A percentile compares a stretch with the other conserved stretches of the same genome.
Evolutionary conservation across 2,329 filamentous ascomycete genomes (phyloP).

Genomic region (Aotearoamyces nothofagi): DNA sequence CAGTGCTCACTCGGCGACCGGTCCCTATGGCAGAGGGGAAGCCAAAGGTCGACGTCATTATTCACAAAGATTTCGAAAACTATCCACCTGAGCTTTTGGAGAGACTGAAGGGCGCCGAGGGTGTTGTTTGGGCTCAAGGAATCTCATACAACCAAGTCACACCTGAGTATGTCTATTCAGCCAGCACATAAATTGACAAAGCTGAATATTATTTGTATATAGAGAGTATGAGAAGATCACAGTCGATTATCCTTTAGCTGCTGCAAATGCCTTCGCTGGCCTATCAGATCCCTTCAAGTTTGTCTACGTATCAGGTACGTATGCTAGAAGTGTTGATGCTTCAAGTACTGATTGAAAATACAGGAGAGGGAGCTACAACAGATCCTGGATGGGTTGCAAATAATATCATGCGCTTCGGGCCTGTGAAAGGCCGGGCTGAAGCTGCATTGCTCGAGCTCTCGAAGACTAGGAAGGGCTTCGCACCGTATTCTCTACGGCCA

Average conservation of each 20-base stretch:
- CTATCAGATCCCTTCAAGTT: slow-evolving; percentile 47
- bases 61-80: slow-evolving; percentile 48
- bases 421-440: slow-evolving; percentile 56
- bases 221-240: slow-evolving; percentile 55
- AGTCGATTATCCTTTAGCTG: slow-evolving; percentile 46
- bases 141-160: slow-evolving; percentile 43
- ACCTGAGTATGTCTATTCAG: slow-evolving; percentile 43
- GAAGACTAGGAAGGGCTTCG: slow-evolving; percentile 22
- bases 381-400: slow-evolving; percentile 37
- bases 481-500: slow-evolving; percentile 41
- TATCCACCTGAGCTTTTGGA: slow-evolving; percentile 43
- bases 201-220: slow-evolving; percentile 3
- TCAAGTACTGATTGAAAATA: too few relatives aligned
- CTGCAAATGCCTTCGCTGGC: slow-evolving; percentile 41
- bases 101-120: slow-evolving; percentile 46
- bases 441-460: slow-evolving; percentile 36
- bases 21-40: slow-evolving; percentile 47
- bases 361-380: slow-evolving; percentile 33
- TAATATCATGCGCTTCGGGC: slow-evolving; percentile 42
- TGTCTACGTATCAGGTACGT: slow-evolving; percentile 58
- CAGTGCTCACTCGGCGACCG: slow-evolving; percentile 50
- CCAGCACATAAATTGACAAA: too few relatives aligned
- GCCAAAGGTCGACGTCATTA: slow-evolving; percentile 46
- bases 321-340: too few relatives aligned
- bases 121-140: slow-evolving; percentile 62